Conservation (phyloP, 768 basidiomycete species). For the Termitomyces heimii region DNA sequence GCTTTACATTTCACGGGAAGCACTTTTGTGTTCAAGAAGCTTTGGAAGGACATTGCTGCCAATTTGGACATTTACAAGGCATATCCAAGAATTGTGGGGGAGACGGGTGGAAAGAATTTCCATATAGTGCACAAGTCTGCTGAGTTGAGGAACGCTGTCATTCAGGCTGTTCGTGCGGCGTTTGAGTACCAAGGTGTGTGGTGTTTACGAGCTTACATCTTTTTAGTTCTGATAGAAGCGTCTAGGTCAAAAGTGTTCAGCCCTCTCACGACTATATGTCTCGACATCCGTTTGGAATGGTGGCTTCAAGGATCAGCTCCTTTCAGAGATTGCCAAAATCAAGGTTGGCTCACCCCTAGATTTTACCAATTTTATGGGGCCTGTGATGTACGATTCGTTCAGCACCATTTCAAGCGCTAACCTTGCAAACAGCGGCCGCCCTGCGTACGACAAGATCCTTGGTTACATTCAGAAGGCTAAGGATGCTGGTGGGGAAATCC, state of each 20-base stretch:
- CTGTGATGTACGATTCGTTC: slow-evolving; percentile 70
- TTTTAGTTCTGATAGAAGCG: background rate
- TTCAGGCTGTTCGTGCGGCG: slow-evolving; percentile 81
- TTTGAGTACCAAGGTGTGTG: slow-evolving; percentile 90
- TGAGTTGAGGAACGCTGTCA: slow-evolving; percentile 83
- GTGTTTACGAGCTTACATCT: background rate
- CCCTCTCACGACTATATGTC: slow-evolving; percentile 87
- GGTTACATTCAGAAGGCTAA: slow-evolving; percentile 84
- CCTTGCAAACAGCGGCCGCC: slow-evolving; percentile 51
- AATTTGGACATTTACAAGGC: slow-evolving; percentile 84
- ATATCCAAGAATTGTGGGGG: slow-evolving; percentile 95
- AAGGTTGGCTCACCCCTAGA: slow-evolving; percentile 74
- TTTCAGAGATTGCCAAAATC: slow-evolving; percentile 76
- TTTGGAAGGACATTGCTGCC: slow-evolving; percentile 92
- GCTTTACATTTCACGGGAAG: slow-evolving; percentile 96
- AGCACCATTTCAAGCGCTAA: background rate
- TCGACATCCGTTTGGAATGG: slow-evolving; percentile 78
- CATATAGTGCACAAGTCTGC: slow-evolving; percentile 88
- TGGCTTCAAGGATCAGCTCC: slow-evolving; percentile 79
- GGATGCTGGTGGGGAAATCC: slow-evolving; percentile 81
- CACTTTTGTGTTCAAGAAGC: slow-evolving; percentile 88
- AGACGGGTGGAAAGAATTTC: slow-evolving; percentile 99
- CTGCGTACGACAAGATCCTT: slow-evolving; percentile 85
- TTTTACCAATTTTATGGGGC: slow-evolving; percentile 87
- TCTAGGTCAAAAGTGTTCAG: slow-evolving; percentile 93